Evolutionary conservation across 441 rosid genomes (phyloP), one percentile per base, ranked within the genome.

Genomic region (Pelargonium hybrid): DNA sequence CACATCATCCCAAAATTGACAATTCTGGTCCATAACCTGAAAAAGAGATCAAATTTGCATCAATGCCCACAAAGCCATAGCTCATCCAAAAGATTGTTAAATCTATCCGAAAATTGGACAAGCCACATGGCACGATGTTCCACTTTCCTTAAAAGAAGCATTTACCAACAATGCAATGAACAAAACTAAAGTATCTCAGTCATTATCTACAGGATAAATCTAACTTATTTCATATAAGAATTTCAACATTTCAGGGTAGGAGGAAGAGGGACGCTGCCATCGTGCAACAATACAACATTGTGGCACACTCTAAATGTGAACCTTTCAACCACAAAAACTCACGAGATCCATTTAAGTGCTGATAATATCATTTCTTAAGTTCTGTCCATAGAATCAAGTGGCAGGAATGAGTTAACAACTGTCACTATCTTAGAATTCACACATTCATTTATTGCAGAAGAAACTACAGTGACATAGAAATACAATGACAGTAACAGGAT

Each of bases 11-110:
- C 73, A 74, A 62, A 21, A 67, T 75, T 65, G 73, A 71, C 31
- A 73, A 76, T 52, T 10, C 69, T 73, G 73, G 73, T 73, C 69
- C 77, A 75, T 63, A 75, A 78, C 87, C 90, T 85, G 89, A 78
- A 79, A 81, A 72, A 67, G 31, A 34, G 45, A 77, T 15, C 45
- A 70, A 59, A 75, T 64, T 34, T 59, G 72, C 66, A 73, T 80
- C 77, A 81, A 65, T 68, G 52, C 66, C 71, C 62, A 68, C 63
- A 81, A 13, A 57, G 63, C 11, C 64, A 21, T 57, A 8, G 64
- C 14, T 69, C 50, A 69, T 21, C 21, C 59, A 31, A 47, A 18
- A 71, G 14, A 45, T 15, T 6, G 31, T 48, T 23, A 17, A 31
- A 26, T 50, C 8, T 13, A n/a, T 63, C 20, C 66, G n/a, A 63